Evolutionary conservation across 148 eudicot genomes (phyloP).

Genomic region (Cornus kousa): DNA sequence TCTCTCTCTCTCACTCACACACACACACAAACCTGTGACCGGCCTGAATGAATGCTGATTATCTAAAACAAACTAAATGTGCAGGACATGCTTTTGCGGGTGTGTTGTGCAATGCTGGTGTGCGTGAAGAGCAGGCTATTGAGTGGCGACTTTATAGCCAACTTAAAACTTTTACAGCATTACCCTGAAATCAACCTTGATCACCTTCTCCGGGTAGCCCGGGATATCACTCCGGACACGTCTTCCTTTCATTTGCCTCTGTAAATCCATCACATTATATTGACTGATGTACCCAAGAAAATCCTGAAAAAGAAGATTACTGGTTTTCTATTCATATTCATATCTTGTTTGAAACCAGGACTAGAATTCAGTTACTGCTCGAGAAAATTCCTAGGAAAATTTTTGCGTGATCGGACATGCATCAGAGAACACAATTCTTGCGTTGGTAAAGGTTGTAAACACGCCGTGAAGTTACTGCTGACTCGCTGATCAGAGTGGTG

Average conservation of each 20-base stretch:
- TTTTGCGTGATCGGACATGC: too few species aligned
- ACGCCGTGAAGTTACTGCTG: too few species aligned
- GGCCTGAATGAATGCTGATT: neutral
- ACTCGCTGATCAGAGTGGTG: too few species aligned
- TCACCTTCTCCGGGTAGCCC: slow-evolving; percentile 51
- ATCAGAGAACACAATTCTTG: too few species aligned
- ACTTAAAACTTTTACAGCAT: slow-evolving; percentile 57
- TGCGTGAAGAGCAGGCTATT: slow-evolving; percentile 48
- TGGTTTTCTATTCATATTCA: too few species aligned
- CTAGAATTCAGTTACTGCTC: too few species aligned
- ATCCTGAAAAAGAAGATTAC: too few species aligned
- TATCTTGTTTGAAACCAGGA: too few species aligned
- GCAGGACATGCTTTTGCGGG: slow-evolving; percentile 63
- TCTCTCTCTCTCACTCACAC: neutral
- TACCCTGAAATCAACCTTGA: slow-evolving; percentile 51
- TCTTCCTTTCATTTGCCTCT: slow-evolving; percentile 31
- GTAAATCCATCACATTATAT: slow-evolving; percentile 1
- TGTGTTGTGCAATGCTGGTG: slow-evolving; percentile 71
- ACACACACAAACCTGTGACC: neutral
- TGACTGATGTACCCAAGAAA: too few species aligned
- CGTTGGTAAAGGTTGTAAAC: too few species aligned
- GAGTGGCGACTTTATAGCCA: slow-evolving; percentile 59
- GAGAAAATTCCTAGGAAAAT: too few species aligned
- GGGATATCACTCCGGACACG: slow-evolving; percentile 36
- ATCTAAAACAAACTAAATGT: neutral